Conservation (phyloP, 2,329 filamentous ascomycete species). For the Didymosphaeria variabile region DNA sequence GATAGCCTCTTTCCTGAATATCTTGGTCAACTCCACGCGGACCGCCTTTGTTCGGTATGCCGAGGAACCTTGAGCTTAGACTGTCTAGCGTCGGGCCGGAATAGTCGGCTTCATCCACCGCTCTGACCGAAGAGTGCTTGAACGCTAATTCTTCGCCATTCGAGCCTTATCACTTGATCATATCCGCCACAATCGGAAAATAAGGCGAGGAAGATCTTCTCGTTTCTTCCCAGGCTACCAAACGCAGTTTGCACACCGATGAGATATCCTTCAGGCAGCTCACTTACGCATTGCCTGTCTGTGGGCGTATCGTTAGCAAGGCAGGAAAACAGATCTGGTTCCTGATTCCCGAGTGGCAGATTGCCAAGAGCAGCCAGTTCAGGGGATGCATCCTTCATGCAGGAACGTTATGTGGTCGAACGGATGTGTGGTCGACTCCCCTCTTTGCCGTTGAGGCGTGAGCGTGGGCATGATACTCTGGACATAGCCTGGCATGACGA, state of each 20-base stretch:
- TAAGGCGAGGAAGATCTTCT: not conserved
- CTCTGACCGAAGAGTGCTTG: conserved; percentile 5
- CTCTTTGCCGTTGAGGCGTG: not conserved
- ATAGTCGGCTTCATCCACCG: not conserved
- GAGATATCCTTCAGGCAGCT: not conserved
- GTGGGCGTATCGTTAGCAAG: not conserved
- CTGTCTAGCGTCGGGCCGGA: conserved; percentile 15
- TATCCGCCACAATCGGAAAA: not conserved
- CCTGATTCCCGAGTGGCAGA: not conserved
- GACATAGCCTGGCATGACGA: not conserved
- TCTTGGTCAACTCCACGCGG: not conserved
- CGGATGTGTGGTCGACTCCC: not conserved
- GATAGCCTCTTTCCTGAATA: not conserved
- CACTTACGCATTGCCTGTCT: not conserved
- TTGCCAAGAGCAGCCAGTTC: not conserved
- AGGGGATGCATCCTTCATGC: not conserved
- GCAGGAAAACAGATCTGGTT: not conserved
- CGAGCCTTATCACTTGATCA: not conserved
- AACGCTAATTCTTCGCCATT: not conserved
- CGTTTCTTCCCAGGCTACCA: not conserved
- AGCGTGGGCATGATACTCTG: not conserved
- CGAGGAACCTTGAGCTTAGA: conserved; percentile 16
- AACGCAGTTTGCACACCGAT: not conserved
- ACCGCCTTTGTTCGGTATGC: conserved; percentile 11
- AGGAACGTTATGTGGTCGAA: not conserved